Base-by-base conservation (phyloP, 2,329 filamentous ascomycete genomes). In the Annulohypoxylon truncatum region DNA sequence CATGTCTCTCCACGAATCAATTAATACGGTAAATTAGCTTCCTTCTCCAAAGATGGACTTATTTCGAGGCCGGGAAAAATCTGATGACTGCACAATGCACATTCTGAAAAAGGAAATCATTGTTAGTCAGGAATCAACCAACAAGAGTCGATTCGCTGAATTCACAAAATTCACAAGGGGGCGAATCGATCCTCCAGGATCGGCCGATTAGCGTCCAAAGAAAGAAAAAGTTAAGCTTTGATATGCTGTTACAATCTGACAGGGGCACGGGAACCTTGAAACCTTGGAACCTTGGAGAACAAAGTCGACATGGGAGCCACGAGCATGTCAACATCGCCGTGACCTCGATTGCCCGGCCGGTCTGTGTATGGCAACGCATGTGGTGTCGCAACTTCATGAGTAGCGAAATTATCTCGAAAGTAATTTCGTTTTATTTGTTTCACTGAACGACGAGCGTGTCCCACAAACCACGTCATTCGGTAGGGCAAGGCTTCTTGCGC, bases 211-310 rank as follows among this genome's bases (percentile, higher is more conserved):
- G 26, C 33, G 24, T 50, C 57, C 59, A 33, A 50, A 57, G 26
- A 54, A 26, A 55, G 50, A 22, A 64, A 64, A 31, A 61, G 29
- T 28, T 61, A 69, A 69, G 66, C 66, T 69, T 69, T 69, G 63
- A 66, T 66, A 50, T 61, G 52, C 56, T 28, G 60, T 64, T 58
- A 28, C 62, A 58, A 46, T 42, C 9, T 48, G 58, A 42, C 66
- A 61, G 56, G 66, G 66, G 48, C 24, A 9, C 13, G 26, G 26
- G 31, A 13, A 50, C 15, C 8, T 10, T 52, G 29, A 8, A 12
- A 13, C 20, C 9, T n/a, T n/a, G 42, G 51, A 54, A 53, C 22
- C 51, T 65, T 56, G 35, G 52, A 42, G 42, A 65, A 52, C 18
- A 26, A 50, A 28, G 8, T 35, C 20, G 18, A 64, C 31, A 33